phyloP scores from a whole-genome alignment of 805 yeast species.

The Wickerhamiella sergipiensis region DNA sequence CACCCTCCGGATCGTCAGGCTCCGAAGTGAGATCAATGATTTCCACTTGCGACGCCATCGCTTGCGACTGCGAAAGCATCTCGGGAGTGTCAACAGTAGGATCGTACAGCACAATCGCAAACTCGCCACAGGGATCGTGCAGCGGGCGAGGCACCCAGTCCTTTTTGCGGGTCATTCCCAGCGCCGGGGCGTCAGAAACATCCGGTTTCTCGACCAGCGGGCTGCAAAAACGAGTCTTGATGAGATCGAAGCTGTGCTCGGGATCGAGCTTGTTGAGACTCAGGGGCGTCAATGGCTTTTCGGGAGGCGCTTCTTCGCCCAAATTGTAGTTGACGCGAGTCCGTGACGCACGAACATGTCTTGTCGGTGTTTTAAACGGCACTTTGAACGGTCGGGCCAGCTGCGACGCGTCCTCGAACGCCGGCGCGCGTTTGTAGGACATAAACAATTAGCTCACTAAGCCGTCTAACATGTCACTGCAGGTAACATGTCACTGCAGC shows the following conservation, averaged over 20 bases:
- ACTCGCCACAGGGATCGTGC: slow-evolving; percentile 89
- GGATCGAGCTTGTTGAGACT: neutral
- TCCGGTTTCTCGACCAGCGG: slow-evolving; percentile 12
- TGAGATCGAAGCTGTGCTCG: slow-evolving; percentile 3
- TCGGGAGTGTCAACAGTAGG: slow-evolving; percentile 61
- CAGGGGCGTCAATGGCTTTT: neutral
- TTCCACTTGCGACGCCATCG: neutral
- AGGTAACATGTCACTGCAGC: too few relatives aligned
- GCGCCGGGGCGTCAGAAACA: slow-evolving; percentile 44
- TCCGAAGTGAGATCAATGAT: neutral
- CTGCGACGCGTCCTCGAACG: slow-evolving; percentile 1
- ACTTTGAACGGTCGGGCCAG: slow-evolving; percentile 5
- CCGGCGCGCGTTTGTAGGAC: slow-evolving; percentile 6
- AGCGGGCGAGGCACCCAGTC: slow-evolving; percentile 72
- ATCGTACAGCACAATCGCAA: slow-evolving; percentile 88
- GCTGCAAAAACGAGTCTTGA: slow-evolving; percentile 7
- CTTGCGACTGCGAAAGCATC: slow-evolving; percentile 4
- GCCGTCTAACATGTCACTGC: too few relatives aligned
- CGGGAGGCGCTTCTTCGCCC: neutral
- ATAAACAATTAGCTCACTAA: neutral
- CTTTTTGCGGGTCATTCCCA: slow-evolving; percentile 65
- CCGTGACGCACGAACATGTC: slow-evolving; percentile 3
- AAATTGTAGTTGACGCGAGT: slow-evolving; percentile 5
- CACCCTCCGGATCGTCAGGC: too few relatives aligned
- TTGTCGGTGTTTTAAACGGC: slow-evolving; percentile 1